Evolutionary conservation across 352 stramenopile species (phyloP), one percentile per base, ranked within the genome.

Genomic region (Elongisporangium prolatum): DNA sequence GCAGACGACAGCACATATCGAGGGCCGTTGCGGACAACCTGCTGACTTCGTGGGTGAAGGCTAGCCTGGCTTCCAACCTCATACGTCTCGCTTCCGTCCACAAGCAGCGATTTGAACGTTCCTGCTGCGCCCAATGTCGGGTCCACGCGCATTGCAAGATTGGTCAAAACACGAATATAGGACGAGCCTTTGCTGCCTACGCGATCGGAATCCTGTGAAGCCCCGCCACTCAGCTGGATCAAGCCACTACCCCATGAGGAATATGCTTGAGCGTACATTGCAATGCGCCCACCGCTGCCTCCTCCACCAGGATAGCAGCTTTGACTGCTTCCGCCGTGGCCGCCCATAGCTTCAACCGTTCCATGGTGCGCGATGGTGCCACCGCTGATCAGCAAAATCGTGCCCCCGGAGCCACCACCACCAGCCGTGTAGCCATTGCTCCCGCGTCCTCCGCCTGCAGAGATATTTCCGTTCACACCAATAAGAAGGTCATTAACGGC

Each of bases 401-500:
- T 78, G 3, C 80, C 77, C 18, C 67, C 80, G 9, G 84, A 81
- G 4, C 84, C 84, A 3, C 77, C 77, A 48, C 80, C 76, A 18
- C 81, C 84, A 20, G 80, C 80, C 6, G 72, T 86, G 55, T 72
- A 88, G 1, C 69, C 83, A 17, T 68, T 58, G 16, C 71, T 67
- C 6, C 86, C 86, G 9, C 66, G 55, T 0, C 68, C 82, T 7
- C 87, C 87, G 37, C 97, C 89, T 0, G 91, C 90, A 18, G 65
- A 75, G 40, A 99, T 72, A 17, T 70, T 69, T 13, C 74, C 84
- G 59, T 87, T 88, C 0, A 66, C 63, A 0, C 91, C 93, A 7
- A 99, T 73, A 4, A 95, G 65, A 17, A 99, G 86, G 61, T 99
- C 96, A 66, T 98, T 99, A 6, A 96, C 61, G 2, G 96, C 94